Percentiles rank a stretch among this genome's conserved stretches.
Conservation (phyloP, 2,329 filamentous ascomycete genomes). For the Penicillium sp. region DNA sequence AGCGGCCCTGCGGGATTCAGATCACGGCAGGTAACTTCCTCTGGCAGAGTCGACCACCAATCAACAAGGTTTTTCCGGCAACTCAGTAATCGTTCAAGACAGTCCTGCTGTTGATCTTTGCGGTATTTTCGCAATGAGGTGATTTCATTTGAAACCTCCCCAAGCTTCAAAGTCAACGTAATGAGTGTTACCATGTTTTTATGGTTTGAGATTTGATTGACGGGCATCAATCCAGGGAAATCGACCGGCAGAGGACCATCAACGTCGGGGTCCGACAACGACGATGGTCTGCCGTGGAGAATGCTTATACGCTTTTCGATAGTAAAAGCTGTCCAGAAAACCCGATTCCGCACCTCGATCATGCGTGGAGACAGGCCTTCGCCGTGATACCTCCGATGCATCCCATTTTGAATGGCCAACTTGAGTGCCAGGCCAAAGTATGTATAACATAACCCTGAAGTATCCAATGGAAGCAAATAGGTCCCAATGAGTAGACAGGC, state of each 20-base stretch:
- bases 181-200: slow-evolving; percentile 43
- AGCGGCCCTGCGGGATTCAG: slow-evolving; percentile 35
- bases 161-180: slow-evolving; percentile 38
- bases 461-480: slow-evolving; percentile 49
- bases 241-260: slow-evolving; percentile 48
- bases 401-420: slow-evolving; percentile 52
- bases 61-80: slow-evolving; percentile 34
- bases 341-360: slow-evolving; percentile 47
- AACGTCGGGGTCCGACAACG: slow-evolving; percentile 46
- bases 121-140: slow-evolving; percentile 33
- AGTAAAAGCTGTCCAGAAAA: slow-evolving; percentile 52
- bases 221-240: slow-evolving; percentile 37
- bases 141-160: slow-evolving; percentile 36
- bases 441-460: slow-evolving; percentile 49
- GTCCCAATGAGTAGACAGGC: slow-evolving; percentile 50
- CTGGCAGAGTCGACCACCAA: slow-evolving; percentile 37
- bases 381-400: slow-evolving; percentile 48
- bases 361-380: slow-evolving; percentile 42
- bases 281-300: slow-evolving; percentile 49
- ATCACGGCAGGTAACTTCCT: slow-evolving; percentile 35
- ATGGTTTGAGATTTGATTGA: slow-evolving; percentile 37
- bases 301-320: slow-evolving; percentile 51
- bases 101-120: slow-evolving; percentile 34
- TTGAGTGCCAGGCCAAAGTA: slow-evolving; percentile 51
- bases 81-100: slow-evolving; percentile 34